Conservation (phyloP, 2,329 filamentous ascomycete genomes). For the Alternaria gansuensis region DNA sequence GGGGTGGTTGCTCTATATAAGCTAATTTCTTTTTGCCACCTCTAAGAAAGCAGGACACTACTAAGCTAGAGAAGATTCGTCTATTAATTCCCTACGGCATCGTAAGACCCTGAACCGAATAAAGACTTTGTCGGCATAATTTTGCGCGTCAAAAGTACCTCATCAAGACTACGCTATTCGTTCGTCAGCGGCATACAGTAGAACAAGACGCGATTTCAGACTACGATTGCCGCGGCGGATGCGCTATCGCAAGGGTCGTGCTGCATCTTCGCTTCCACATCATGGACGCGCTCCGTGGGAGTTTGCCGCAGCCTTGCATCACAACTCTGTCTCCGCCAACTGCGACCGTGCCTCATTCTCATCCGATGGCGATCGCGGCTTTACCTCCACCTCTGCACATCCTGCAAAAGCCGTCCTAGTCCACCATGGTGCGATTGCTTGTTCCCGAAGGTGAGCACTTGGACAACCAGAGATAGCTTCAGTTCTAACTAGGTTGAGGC, state of each 20-base stretch:
- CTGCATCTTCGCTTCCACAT: constrained; percentile 16
- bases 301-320: not conserved
- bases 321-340: not conserved
- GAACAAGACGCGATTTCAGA: not conserved
- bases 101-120: not conserved
- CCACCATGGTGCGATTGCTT: constrained; percentile 37
- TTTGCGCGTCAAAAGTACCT: not conserved
- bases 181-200: no score
- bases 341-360: not conserved
- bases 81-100: not conserved
- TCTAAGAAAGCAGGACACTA: not conserved
- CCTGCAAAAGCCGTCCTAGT: not conserved
- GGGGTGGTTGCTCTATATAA: not conserved
- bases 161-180: no score
- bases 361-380: constrained; percentile 6
- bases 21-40: not conserved
- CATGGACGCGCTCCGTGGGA: constrained; percentile 14
- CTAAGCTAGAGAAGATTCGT: not conserved
- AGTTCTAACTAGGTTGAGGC: constrained; percentile 26
- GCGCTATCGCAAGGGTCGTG: constrained; percentile 18
- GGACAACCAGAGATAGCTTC: not conserved
- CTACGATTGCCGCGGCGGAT: constrained; percentile 16
- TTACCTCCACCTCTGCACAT: constrained; percentile 1
- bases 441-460: constrained; percentile 32
- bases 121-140: not conserved